phyloP scores from a whole-genome alignment of 2,329 filamentous ascomycete species.

The Bertia moriformis region DNA sequence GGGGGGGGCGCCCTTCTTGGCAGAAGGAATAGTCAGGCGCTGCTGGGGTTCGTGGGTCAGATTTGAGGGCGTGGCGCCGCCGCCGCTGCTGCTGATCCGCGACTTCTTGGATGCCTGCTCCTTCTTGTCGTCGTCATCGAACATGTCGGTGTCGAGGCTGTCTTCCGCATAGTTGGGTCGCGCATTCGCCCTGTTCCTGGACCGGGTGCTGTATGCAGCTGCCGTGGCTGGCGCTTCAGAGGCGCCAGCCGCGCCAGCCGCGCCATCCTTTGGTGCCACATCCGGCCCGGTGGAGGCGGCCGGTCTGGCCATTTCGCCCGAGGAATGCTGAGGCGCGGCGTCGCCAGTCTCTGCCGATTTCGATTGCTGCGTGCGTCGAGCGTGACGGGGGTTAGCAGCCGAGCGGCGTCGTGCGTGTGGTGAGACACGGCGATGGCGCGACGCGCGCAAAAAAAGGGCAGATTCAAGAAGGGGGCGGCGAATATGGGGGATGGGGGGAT shows the following conservation, averaged over 20 bases:
- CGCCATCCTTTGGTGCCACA: constrained; percentile 27
- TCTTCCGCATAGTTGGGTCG: constrained; percentile 93
- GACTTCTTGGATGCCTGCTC: constrained; percentile 46
- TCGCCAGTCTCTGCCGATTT: constrained; percentile 14
- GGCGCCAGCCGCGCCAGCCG: constrained; percentile 14
- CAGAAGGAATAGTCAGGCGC: too few species aligned
- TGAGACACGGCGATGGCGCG: too few species aligned
- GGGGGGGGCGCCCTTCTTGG: constrained; percentile 7
- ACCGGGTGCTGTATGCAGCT: constrained; percentile 95
- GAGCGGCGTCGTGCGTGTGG: too few species aligned
- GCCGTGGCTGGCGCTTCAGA: constrained; percentile 44
- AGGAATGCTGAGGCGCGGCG: constrained; percentile 16
- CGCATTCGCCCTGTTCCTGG: constrained; percentile 68
- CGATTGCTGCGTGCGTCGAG: constrained; percentile 16
- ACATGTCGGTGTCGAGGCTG: constrained; percentile 73
- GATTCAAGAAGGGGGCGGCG: too few species aligned
- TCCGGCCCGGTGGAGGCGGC: constrained; percentile 28
- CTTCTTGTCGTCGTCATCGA: constrained; percentile 49
- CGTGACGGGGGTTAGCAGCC: too few species aligned
- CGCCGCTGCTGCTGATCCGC: constrained; percentile 12
- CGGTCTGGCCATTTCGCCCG: constrained; percentile 32
- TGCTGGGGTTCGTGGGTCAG: constrained; percentile 8
- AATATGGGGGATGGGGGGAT: too few species aligned
- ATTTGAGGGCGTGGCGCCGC: constrained; percentile 10
- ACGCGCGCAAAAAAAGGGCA: too few species aligned